These are phyloP conservation scores for Polyplosphaeria fusca DNA, from an alignment of 495 filamentous ascomycete species.

Conservation along the genomic window DNA sequence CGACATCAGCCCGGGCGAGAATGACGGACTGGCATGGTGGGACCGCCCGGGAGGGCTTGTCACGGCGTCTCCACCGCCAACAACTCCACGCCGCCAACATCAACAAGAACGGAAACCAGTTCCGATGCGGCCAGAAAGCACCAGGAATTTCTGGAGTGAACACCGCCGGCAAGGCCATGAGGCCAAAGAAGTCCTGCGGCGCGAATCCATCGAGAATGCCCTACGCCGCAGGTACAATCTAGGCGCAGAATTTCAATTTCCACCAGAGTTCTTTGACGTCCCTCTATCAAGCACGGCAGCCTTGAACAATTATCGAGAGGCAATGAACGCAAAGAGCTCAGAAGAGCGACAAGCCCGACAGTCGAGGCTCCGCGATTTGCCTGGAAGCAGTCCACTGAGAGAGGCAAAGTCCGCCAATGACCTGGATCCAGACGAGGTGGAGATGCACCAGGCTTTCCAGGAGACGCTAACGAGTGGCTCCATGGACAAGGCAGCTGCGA, in stretches of 20 bases:
- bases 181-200: background rate
- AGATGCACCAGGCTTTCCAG: background rate
- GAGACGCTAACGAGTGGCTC: background rate
- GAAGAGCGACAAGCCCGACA: background rate
- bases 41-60: constrained; percentile 2
- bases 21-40: constrained; percentile 4
- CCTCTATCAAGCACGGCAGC: background rate
- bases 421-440: background rate
- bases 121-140: background rate
- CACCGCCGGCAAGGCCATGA: background rate
- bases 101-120: background rate
- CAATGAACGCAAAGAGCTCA: background rate
- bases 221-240: constrained; percentile 6
- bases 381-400: constrained; percentile 1
- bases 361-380: background rate
- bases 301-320: background rate
- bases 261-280: constrained; percentile 1
- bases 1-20: too few relatives aligned
- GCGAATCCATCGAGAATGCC: constrained; percentile 1
- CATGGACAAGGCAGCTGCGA: constrained; percentile 1
- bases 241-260: background rate
- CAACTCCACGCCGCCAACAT: background rate
- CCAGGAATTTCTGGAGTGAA: background rate
- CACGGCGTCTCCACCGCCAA: background rate
- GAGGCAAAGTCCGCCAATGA: background rate